Percentiles rank a stretch among this genome's conserved stretches.
Evolutionary conservation across 371 early-diverging fungal genomes (phyloP).

Genomic region (Rhizopus sp.): DNA sequence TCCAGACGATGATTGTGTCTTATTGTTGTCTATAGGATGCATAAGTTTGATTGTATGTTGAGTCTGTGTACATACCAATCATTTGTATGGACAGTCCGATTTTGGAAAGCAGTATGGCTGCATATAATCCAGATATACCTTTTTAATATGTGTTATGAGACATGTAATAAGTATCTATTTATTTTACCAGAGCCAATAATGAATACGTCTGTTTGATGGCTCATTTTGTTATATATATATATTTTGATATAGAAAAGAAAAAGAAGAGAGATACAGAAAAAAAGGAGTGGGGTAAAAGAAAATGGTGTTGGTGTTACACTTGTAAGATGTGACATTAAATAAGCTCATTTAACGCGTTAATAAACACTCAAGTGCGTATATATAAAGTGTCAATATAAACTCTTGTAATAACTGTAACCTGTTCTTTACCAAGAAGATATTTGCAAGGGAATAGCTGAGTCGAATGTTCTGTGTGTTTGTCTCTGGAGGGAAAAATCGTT

Average conservation of each 20-base stretch:
- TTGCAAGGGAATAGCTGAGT: no score
- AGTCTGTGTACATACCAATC: conserved; percentile 26
- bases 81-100: conserved; percentile 41
- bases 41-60: background rate
- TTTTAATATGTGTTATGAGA: background rate
- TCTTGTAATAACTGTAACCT: no score
- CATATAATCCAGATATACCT: conserved; percentile 42
- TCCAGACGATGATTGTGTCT: conserved; percentile 7
- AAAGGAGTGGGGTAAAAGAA: background rate
- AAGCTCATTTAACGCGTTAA: no score
- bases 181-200: conserved; percentile 44
- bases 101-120: conserved; percentile 36
- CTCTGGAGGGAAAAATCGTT: no score
- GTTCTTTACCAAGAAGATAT: no score
- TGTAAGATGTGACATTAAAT: no score
- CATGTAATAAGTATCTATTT: background rate
- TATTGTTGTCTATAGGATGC: background rate
- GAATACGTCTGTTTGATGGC: conserved; percentile 32
- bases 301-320: background rate
- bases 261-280: conserved; percentile 9
- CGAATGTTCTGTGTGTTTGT: no score
- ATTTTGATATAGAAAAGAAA: background rate
- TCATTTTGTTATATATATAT: conserved; percentile 3
- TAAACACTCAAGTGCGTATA: no score
- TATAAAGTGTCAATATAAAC: no score